A percentile compares a stretch with the other conserved stretches of the same genome.
phyloP scores from a whole-genome alignment of 2,329 filamentous ascomycete genomes.

The Xylaria sp. region DNA sequence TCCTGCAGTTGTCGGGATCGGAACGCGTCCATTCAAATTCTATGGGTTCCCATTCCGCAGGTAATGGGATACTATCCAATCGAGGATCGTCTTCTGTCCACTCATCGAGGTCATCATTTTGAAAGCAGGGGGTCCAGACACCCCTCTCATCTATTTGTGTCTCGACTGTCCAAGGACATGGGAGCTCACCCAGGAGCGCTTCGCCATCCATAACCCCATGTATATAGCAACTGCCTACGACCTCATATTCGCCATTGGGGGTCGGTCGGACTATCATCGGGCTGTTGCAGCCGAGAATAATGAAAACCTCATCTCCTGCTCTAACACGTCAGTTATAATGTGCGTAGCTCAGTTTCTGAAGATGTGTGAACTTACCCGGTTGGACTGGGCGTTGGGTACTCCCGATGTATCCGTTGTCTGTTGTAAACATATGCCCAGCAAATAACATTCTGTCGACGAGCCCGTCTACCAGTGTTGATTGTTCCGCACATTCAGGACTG shows the following conservation, averaged over 20 bases:
- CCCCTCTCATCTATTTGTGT: not conserved
- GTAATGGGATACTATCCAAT: constrained; percentile 30
- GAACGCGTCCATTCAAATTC: constrained; percentile 28
- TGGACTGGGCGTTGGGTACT: not conserved
- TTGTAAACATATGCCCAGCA: constrained; percentile 16
- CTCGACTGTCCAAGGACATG: constrained; percentile 24
- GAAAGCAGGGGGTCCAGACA: not conserved
- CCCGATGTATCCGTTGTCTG: constrained; percentile 33
- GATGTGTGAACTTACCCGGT: constrained; percentile 19
- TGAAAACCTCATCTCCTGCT: constrained; percentile 39
- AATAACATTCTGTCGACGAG: not conserved
- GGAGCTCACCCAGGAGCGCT: constrained; percentile 34
- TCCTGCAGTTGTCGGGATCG: constrained; percentile 33
- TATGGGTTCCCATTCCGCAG: constrained; percentile 35
- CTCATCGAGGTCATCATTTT: not conserved
- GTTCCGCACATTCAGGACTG: not conserved
- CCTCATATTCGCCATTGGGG: constrained; percentile 23
- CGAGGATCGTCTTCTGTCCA: constrained; percentile 31
- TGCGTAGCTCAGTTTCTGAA: not conserved
- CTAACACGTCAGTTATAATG: not conserved
- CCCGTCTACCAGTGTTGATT: not conserved
- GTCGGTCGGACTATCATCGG: constrained; percentile 36
- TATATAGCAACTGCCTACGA: constrained; percentile 39
- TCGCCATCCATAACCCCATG: constrained; percentile 41
- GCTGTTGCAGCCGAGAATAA: constrained; percentile 35